Evolutionary conservation across 805 yeast genomes (phyloP).

Genomic region (Saturnispora silvae): DNA sequence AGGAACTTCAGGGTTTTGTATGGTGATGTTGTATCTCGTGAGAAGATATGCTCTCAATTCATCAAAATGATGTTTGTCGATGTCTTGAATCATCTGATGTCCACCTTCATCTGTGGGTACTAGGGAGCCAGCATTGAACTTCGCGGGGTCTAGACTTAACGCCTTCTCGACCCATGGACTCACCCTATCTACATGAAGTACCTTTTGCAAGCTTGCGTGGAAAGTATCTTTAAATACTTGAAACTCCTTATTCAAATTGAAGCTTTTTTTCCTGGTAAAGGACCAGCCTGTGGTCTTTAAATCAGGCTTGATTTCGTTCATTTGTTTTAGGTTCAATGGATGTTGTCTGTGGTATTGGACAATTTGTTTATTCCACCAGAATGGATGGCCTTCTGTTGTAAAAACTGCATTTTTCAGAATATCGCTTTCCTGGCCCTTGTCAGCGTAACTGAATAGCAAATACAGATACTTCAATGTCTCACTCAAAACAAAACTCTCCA

Average conservation of each 20-base stretch:
- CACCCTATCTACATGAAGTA: background rate
- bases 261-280: background rate
- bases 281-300: background rate
- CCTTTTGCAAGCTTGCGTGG: background rate
- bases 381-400: conserved; percentile 87
- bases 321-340: conserved; percentile 16
- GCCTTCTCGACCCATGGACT: background rate
- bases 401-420: conserved; percentile 31
- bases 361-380: conserved; percentile 49
- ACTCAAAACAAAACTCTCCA: conserved; percentile 86
- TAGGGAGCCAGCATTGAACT: no score
- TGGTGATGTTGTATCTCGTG: no score
- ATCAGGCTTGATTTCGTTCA: conserved; percentile 5
- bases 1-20: no score
- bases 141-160: no score
- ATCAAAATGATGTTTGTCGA: background rate
- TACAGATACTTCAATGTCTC: conserved; percentile 82
- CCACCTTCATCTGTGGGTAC: no score
- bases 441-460: conserved; percentile 39
- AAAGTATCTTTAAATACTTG: background rate
- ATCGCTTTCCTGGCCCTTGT: background rate
- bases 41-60: no score
- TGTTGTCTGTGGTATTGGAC: conserved; percentile 2
- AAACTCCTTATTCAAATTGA: background rate
- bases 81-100: background rate